Conservation (phyloP, 495 filamentous ascomycete genomes). For the Trichoderma reesei region DNA sequence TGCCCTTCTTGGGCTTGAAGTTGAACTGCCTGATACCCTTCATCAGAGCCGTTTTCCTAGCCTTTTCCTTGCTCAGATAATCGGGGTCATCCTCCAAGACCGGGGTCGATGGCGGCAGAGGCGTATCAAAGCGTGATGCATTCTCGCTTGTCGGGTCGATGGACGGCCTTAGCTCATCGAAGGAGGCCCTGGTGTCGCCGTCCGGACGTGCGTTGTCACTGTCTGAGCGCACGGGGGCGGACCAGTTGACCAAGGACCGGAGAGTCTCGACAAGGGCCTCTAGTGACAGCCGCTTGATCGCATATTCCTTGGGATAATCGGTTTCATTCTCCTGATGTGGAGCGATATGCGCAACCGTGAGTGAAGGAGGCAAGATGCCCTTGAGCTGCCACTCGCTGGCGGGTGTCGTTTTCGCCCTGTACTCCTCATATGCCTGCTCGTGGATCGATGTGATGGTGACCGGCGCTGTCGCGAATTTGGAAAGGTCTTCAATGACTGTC, state of each 20-base stretch:
- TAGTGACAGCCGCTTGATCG: conserved; percentile 77
- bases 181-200: conserved; percentile 44
- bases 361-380: conserved; percentile 72
- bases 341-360: conserved; percentile 68
- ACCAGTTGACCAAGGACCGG: conserved; percentile 88
- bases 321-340: conserved; percentile 48
- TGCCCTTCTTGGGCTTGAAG: conserved; percentile 91
- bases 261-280: conserved; percentile 82
- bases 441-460: conserved; percentile 63
- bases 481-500: conserved; percentile 84
- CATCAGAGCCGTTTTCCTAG: conserved; percentile 80
- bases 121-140: conserved; percentile 48
- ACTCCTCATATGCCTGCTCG: conserved; percentile 77
- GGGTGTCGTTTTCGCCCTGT: conserved; percentile 49
- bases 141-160: conserved; percentile 53
- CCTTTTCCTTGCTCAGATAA: conserved; percentile 86
- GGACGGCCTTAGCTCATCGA: conserved; percentile 72
- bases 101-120: conserved; percentile 61
- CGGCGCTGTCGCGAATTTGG: conserved; percentile 66
- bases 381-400: conserved; percentile 69
- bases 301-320: conserved; percentile 73
- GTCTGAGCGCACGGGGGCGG: conserved; percentile 22
- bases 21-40: conserved; percentile 92
- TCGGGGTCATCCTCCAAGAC: conserved; percentile 78
- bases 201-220: conserved; percentile 59